These are phyloP conservation scores for Rhizoclosmatium sp. DNA, from an alignment of 192 early-diverging fungal species.

Conservation along the genomic window DNA sequence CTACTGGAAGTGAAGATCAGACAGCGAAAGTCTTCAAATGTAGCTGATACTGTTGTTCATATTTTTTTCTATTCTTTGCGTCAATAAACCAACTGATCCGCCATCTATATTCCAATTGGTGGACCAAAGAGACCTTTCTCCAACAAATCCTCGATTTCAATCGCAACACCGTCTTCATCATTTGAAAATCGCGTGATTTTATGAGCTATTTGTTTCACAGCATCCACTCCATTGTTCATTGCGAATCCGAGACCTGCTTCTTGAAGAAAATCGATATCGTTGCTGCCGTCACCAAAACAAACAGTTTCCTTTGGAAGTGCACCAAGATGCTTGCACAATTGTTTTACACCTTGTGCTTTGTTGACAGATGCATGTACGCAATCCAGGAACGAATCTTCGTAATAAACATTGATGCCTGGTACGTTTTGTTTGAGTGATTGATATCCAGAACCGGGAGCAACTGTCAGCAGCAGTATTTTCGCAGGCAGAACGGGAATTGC, in stretches of 20 bases:
- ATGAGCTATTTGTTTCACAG: not conserved
- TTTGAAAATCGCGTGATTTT: not conserved
- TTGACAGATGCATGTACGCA: not conserved
- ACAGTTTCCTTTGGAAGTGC: not conserved
- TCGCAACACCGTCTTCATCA: not conserved
- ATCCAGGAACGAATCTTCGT: not conserved
- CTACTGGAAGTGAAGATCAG: conserved; percentile 86
- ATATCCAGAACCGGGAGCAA: not conserved
- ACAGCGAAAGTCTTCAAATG: conserved; percentile 75
- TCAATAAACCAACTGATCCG: not conserved
- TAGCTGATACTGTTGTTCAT: not conserved
- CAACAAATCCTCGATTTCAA: not conserved
- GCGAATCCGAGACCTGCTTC: not conserved
- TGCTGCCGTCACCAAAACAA: not conserved
- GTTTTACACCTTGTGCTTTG: not conserved
- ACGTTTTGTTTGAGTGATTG: not conserved
- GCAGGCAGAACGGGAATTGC: not conserved
- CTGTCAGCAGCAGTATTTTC: not conserved
- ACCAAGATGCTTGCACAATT: not conserved
- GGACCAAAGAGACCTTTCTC: conserved; percentile 5
- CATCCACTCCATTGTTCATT: not conserved
- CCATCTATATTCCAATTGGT: not conserved
- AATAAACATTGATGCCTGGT: not conserved
- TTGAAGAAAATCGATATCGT: not conserved
- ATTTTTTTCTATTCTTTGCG: not conserved